Evolutionary conservation across 2,329 filamentous ascomycete species (phyloP), one percentile per base, ranked within the genome.

Genomic region (Lizonia empirigonia): DNA sequence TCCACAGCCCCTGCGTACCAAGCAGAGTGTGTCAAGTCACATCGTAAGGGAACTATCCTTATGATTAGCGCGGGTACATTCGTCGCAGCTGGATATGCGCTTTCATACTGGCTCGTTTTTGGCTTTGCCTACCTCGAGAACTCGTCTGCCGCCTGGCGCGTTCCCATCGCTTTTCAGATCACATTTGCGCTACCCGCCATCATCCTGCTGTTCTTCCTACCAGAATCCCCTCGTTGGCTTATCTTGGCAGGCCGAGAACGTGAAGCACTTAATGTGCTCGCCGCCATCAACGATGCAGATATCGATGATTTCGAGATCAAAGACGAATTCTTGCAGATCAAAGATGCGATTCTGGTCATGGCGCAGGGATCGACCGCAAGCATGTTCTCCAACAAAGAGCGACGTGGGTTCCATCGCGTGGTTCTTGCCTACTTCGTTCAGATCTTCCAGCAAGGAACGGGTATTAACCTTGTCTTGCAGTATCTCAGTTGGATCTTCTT

Each of bases 171-270:
- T 7, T 82, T 85, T 64, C 82, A 85, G 65, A 82, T 83, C 56
- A 60, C 82, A 26, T 80, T 85, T 44, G 81, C 82, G 0, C 50
- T 80, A 2, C 71, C 83, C 27, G 81, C 84, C 20, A 71, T 84
- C 40, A 77, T 81, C 33, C 77, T 81, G 4, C 53, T 80, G 3
- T 71, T 80, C 45, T 73, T 74, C 12, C 72, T 84, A 1, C 82
- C 82, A 9, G 83, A 85, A 59, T 83, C 80, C 0, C 82, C 83
- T 8, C 77, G 83, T 44, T 85, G 82, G 80, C 73, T 85, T 6
- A 78, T 85, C 20, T 65, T 83, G 38, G 81, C 82, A 63, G 82
- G 81, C 32, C 74, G 76, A 12, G 79, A 83, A 53, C 77, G 82
- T 16, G 68, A 72, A 53, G 70, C 70, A 7, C 50, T 70, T 29